These are phyloP conservation scores for Alternaria alternata DNA, from an alignment of 2,329 filamentous ascomycete genomes.

Conservation along the genomic window DNA sequence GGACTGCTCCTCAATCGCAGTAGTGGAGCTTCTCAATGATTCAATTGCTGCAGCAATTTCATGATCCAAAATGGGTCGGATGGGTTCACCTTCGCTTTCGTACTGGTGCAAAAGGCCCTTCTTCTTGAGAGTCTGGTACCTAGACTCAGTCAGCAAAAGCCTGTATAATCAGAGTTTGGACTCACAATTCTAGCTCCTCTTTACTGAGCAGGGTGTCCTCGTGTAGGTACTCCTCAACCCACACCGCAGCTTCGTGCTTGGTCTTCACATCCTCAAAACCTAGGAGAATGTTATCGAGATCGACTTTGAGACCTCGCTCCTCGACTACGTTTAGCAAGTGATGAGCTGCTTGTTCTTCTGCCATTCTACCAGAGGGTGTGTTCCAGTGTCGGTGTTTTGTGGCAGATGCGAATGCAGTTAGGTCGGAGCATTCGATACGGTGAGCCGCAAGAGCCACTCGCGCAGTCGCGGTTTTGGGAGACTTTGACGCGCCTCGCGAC, in stretches of 20 bases:
- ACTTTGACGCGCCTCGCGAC: conserved; percentile 36
- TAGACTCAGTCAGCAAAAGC: conserved; percentile 17
- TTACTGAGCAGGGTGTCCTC: conserved; percentile 56
- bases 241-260: conserved; percentile 51
- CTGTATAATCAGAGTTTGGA: fast-evolving
- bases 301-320: conserved; percentile 54
- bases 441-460: conserved; percentile 21
- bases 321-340: conserved; percentile 56
- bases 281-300: conserved; percentile 57
- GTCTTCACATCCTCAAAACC: conserved; percentile 57
- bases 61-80: conserved; percentile 63
- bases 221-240: conserved; percentile 59
- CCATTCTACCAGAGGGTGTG: conserved; percentile 30
- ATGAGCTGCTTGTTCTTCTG: conserved; percentile 49
- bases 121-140: conserved; percentile 45
- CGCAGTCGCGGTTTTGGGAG: conserved; percentile 43
- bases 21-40: conserved; percentile 70
- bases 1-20: conserved; percentile 69
- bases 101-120: conserved; percentile 45
- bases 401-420: conserved; percentile 35
- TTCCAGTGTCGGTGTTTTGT: conserved; percentile 30
- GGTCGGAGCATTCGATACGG: conserved; percentile 27
- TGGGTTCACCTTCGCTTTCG: conserved; percentile 37
- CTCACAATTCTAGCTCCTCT: conserved; percentile 59
- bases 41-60: conserved; percentile 69